Conservation (phyloP, 2,329 filamentous ascomycete species). For the Leptographium galeiforme region DNA sequence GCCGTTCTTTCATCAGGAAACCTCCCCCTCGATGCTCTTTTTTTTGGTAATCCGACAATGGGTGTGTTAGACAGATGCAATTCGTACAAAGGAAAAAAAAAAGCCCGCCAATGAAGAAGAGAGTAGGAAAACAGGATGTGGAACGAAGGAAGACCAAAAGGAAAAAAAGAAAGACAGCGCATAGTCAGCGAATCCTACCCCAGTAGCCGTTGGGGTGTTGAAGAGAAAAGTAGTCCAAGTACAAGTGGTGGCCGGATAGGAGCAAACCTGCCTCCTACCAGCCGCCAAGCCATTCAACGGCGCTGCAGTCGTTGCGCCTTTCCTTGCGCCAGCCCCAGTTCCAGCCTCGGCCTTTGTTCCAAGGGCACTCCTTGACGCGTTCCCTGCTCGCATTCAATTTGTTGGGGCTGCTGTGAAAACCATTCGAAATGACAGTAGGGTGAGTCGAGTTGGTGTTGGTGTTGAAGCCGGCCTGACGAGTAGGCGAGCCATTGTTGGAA, state of each 20-base stretch:
- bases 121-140: conserved; percentile 13
- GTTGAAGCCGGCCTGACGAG: conserved; percentile 13
- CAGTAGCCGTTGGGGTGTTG: background rate
- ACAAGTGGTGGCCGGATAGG: conserved; percentile 41
- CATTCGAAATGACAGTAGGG: conserved; percentile 12
- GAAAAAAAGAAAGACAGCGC: conserved; percentile 3
- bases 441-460: conserved; percentile 10
- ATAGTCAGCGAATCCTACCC: background rate
- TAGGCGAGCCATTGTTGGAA: conserved; percentile 19
- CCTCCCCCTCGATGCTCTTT: conserved; percentile 9
- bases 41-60: conserved; percentile 15
- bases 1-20: conserved; percentile 10
- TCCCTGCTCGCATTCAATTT: conserved; percentile 30
- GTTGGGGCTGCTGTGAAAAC: conserved; percentile 15
- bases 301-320: conserved; percentile 53
- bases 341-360: conserved; percentile 44
- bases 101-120: background rate
- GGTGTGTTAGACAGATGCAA: conserved; percentile 4
- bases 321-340: conserved; percentile 51
- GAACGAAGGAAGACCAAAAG: conserved; percentile 3
- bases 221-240: conserved; percentile 30
- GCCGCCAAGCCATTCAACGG: conserved; percentile 90
- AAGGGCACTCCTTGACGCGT: conserved; percentile 38
- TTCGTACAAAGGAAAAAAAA: conserved; percentile 7
- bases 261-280: conserved; percentile 50